Evolutionary conservation across 768 basidiomycete genomes (phyloP), one percentile per base, ranked within the genome.

Genomic region (Phylloporus arenicola): DNA sequence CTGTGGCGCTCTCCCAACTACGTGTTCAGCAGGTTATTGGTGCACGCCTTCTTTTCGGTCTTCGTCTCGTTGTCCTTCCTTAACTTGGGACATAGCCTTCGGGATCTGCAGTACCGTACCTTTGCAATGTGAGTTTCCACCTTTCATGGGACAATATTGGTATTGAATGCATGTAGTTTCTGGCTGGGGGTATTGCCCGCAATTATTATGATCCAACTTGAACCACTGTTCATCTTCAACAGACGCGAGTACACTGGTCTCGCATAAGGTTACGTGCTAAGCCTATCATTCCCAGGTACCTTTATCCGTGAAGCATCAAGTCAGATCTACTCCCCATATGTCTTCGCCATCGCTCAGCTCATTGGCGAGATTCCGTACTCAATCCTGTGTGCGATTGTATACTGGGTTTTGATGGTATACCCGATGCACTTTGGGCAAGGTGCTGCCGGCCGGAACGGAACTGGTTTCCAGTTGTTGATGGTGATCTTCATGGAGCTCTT

Each of bases 1-100:
- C 71, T 92, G 12, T 93, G 88, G 86, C 75, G 92, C 48, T 87
- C 84, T 9, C 87, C 90, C 3, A 83, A 91, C 56, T 94, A 93
- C 64, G 81, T 89, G 44, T 92, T 84, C 72, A 89, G 82, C 45
- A 81, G 92, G 17, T 70, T 92, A 22, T 90, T 90, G 65, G 79
- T 86, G 14, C 84, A 87, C 55, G 73, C 77, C 3, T 82, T 83
- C 64, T 79, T 86, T 50, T 81, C 86, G 13, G 69, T 88, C 12
- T 81, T 81, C 63, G 74, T 90, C 52, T 86, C 86, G 25, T 70
- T 94, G 30, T 87, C 86, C 4, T 91, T 91, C 78, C 70, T 95
- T 48, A 80, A 84, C 59, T 70, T 92, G 20, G 84, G 85, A 4
- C 72, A 75, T 53, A 78, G 79, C 55, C 45, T 77, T 51, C 73